These are phyloP conservation scores for Talaromyces wortmannii DNA, from an alignment of 495 filamentous ascomycete species.

Conservation along the genomic window DNA sequence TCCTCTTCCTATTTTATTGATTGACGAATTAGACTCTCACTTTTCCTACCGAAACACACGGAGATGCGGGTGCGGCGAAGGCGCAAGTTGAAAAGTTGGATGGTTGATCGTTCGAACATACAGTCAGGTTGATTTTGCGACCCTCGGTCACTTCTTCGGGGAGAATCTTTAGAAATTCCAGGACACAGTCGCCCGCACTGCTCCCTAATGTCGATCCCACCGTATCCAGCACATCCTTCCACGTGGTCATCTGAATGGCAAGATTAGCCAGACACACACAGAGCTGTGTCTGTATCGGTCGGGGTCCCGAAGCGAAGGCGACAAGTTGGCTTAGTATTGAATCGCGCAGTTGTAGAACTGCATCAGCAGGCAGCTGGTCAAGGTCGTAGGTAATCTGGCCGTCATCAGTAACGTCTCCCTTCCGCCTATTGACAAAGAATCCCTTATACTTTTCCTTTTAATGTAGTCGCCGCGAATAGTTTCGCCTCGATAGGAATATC, in stretches of 20 bases:
- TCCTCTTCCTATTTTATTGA: conserved; percentile 77
- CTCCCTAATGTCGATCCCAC: conserved; percentile 75
- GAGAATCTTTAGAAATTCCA: conserved; percentile 93
- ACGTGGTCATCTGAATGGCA: conserved; percentile 90
- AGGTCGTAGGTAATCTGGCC: conserved; percentile 74
- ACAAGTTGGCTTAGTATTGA: conserved; percentile 75
- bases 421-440: not conserved
- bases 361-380: conserved; percentile 73
- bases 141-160: conserved; percentile 99
- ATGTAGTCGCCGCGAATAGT: conserved; percentile 90
- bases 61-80: conserved; percentile 11
- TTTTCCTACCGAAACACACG: conserved; percentile 13
- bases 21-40: conserved; percentile 40
- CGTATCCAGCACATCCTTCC: conserved; percentile 85
- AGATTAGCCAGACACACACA: conserved; percentile 91
- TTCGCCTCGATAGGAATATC: conserved; percentile 72
- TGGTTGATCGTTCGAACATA: conserved; percentile 60
- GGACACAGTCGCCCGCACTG: conserved; percentile 71
- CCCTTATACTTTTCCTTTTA: conserved; percentile 87
- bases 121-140: conserved; percentile 95
- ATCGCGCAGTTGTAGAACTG: conserved; percentile 69
- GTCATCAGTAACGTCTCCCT: not conserved
- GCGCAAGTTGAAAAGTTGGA: conserved; percentile 10
- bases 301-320: conserved; percentile 71
- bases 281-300: conserved; percentile 88